Evolutionary conservation across 176 grass and related monocot species (phyloP), one percentile per base, ranked within the genome.

Genomic region (Aegilops tauschii): DNA sequence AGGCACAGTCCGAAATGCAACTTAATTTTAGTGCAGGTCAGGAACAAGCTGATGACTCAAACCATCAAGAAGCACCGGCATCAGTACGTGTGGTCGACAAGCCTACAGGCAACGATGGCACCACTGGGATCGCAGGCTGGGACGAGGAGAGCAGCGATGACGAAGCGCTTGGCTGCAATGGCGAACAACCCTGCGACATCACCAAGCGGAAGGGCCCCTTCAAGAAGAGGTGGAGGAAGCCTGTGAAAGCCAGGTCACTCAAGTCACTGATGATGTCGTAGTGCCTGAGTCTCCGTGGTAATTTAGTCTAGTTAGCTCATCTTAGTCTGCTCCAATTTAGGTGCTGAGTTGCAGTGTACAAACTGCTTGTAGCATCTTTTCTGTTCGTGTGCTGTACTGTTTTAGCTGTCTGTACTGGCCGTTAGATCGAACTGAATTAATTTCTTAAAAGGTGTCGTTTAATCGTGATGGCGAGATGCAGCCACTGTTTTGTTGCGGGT

Each of bases 191-290:
- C 76, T 21, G 23, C 23, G 23, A 25, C 23, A 25, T 25, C 1
- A 56, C 52, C 52, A 79, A 42, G 87, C 71, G 47, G 37, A 84
- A 17, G 47, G 70, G 20, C 5, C 12, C 18, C 12, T 20, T 58
- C 62, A 87, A 76, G 83, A 85, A 66, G 78, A 66, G 73, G 14
- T 42, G 80, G 67, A 93, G 78, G 85, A 93, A 93, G 73, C 88
- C 78, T 0, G 66, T 90, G 81, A 90, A 93, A 66, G 80, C 88
- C 18, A 71, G 85, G 12, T 90, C 85, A 11, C 85, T 93, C 76
- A 93, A 85, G 42, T 90, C 91, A 0, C 31, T 90, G 67, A 83
- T 90, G 81, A 82, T 85, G 81, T 75, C 7, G 47, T 90, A 25
- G 21, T 9, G 9, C 36, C 21, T 25, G 13, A 9, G 10, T 78